Evolutionary conservation across 139 green algal species (phyloP), one percentile per base, ranked within the genome.

Genomic region (Raphidocelis subcapitata): DNA sequence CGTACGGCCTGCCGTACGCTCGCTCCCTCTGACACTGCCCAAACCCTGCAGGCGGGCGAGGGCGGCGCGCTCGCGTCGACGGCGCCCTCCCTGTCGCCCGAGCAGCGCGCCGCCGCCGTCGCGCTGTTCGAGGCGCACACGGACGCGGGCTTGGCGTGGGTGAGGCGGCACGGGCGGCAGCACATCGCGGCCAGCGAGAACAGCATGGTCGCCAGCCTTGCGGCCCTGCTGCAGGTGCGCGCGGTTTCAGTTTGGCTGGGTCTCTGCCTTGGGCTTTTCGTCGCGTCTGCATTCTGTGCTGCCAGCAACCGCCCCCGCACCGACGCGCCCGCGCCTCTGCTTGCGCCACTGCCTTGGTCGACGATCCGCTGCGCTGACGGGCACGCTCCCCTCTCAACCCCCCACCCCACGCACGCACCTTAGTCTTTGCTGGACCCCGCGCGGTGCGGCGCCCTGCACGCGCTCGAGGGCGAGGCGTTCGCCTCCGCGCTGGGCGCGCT

Each of bases 151-250:
- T 75, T 94, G 62, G 57, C 64, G 1, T 92, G 86, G 65, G 54
- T 93, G 41, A 72, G 84, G 46, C 75, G 79, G 60, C 47, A 82
- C n/a, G 84, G 86, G 61, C 81, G 68, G 55, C 82, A 94, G 75
- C 85, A 84, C 67, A 92, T 97, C 47, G 62, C 82, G 15, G 81
- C 81, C 3, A 84, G 91, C 44, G 86, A 95, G 59, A 91, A 93
- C 85, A 95, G 93, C 81, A 81, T 92, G 36, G 87, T 91, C 28
- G 84, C 76, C 62, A 86, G 47, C 23, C 55, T 94, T 62, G 64
- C 35, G 14, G 29, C 85, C 16, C 74, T 89, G 62, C 28, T 86
- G 12, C 83, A 81, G 79, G 74, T 84, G 35, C 47, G 65, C 73
- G 8, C 2, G 10, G 0, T 33, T 59, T 33, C 29, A 51, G 29